These are phyloP conservation scores for Hypocrella siamensis DNA, from an alignment of 2,329 filamentous ascomycete genomes.

Conservation along the genomic window DNA sequence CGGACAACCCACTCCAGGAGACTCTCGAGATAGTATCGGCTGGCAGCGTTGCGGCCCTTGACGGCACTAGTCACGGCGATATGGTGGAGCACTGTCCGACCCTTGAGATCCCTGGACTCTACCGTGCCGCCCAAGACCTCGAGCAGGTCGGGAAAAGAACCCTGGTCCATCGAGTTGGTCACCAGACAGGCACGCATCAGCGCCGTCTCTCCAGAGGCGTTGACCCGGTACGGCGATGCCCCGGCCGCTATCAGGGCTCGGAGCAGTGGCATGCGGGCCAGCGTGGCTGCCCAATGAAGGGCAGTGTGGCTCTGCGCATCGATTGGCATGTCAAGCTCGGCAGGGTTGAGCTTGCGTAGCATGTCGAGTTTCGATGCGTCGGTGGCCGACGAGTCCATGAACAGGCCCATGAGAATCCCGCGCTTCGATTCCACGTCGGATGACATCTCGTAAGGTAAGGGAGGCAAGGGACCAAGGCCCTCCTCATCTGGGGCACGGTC, in stretches of 20 bases:
- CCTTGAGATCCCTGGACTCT: constrained; percentile 76
- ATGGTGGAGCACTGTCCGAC: constrained; percentile 85
- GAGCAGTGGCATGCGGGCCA: constrained; percentile 72
- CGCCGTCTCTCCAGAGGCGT: constrained; percentile 79
- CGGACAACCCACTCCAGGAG: constrained; percentile 88
- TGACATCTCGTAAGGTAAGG: constrained; percentile 44
- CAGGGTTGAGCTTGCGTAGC: constrained; percentile 56
- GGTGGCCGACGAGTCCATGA: constrained; percentile 55
- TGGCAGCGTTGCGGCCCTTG: constrained; percentile 79
- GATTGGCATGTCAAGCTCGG: constrained; percentile 83
- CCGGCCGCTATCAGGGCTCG: constrained; percentile 69
- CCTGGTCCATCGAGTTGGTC: constrained; percentile 85
- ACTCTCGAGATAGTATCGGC: constrained; percentile 90
- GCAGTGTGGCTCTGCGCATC: constrained; percentile 81
- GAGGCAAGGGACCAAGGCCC: constrained; percentile 43
- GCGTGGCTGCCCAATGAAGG: constrained; percentile 88
- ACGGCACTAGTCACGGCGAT: constrained; percentile 93
- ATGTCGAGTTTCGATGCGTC: constrained; percentile 64
- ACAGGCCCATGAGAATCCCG: constrained; percentile 65
- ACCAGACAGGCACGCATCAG: constrained; percentile 86
- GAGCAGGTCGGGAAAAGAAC: constrained; percentile 77
- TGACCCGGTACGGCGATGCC: constrained; percentile 76
- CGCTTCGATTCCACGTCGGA: constrained; percentile 66
- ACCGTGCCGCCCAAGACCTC: constrained; percentile 83
- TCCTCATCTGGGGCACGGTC: constrained; percentile 29